phyloP scores from a whole-genome alignment of 164 flowering plant species.

The Chloranthus sessilifolius region DNA sequence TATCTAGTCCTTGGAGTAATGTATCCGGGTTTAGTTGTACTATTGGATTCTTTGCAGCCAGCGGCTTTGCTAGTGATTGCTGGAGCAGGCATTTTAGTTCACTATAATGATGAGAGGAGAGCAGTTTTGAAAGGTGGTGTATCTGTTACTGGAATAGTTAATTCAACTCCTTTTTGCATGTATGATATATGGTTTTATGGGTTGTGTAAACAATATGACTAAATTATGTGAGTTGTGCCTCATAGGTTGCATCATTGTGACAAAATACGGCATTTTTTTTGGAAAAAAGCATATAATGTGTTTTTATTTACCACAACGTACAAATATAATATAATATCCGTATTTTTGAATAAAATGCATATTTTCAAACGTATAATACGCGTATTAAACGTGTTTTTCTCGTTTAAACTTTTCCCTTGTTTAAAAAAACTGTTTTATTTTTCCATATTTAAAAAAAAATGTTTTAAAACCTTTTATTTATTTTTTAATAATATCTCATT shows the following conservation, averaged over 20 bases:
- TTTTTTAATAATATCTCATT: too few species aligned
- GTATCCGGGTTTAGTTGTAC: neutral
- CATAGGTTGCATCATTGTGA: neutral
- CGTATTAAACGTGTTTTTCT: too few species aligned
- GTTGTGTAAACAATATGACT: neutral
- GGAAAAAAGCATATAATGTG: too few species aligned
- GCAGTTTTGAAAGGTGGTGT: constrained; percentile 55
- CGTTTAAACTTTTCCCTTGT: too few species aligned
- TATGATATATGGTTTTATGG: neutral
- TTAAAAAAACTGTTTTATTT: too few species aligned
- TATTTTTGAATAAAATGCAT: too few species aligned
- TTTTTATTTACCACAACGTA: too few species aligned
- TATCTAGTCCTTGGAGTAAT: neutral
- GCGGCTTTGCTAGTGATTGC: constrained; percentile 40
- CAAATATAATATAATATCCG: too few species aligned
- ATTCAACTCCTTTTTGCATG: neutral
- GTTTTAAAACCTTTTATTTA: too few species aligned
- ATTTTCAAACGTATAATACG: too few species aligned
- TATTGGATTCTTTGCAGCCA: constrained; percentile 45
- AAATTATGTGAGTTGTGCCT: neutral
- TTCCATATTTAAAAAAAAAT: too few species aligned
- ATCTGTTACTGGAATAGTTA: neutral
- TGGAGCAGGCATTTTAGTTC: constrained; percentile 49
- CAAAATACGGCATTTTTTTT: neutral
- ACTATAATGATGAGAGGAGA: constrained; percentile 75